Base-by-base conservation (phyloP, 2,329 filamentous ascomycete species). In the Colletotrichum scovillei region DNA sequence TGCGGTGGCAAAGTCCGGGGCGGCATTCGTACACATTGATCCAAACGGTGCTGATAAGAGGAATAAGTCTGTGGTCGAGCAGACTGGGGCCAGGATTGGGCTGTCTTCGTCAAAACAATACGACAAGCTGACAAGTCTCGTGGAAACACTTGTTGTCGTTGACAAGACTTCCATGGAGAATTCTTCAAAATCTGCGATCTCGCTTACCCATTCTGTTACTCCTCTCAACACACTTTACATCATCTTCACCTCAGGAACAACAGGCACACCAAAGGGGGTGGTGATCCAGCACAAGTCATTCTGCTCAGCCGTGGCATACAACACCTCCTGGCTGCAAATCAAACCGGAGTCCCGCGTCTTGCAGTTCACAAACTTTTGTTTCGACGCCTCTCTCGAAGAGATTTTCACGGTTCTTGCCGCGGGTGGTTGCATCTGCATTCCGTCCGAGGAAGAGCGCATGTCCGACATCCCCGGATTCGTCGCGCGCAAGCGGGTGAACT, bases 181-280 rank as follows among this genome's bases (percentile, higher is more conserved):
- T 4, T 5, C 58, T 1, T 16, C 30, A 1, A 42, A 55, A 3
- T 32, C 19, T 8, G 49, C 4, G 28, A 60, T 2, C 2, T 38
- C 2, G 26, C 35, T 2, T 12, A 42, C 19, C 19, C 4, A 19
- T 12, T 42, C 30, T 0, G 65, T 55, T 14, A 38, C 53, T 7
- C 66, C 70, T 2, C 16, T 5, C 5, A 64, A 60, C 12, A 60
- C 55, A 8, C 66, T 72, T 3, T 81, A 81, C 56, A 83, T 88
- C 76, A 87, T 88, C 78, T 89, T 88, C 76, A 89, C 87, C 24
- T 88, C 87, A 4, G 87, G 87, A 4, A 88, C 86, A 24, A 89
- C 87, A 0, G 87, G 87, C 3, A 79, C 79, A 24, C 87, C 77
- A 14, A 89, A 89, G 77, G 87, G 87, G 28, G 86, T 88, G 14